Conservation (phyloP, 129 eudicot species). For the Erigeron canadensis region DNA sequence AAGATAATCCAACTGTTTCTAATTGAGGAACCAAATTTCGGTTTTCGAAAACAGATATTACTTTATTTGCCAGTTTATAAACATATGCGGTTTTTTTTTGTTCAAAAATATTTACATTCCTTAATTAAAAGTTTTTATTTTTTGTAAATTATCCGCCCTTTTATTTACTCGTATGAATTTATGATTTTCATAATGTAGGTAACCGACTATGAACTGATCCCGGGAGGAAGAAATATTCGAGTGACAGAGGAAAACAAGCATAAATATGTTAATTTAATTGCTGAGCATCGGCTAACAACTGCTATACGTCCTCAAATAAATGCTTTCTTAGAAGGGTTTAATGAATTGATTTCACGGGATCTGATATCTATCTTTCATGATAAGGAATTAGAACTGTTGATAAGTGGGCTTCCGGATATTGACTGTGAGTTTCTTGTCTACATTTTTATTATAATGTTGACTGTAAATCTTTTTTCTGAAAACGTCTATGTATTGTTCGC, state of each 20-base stretch:
- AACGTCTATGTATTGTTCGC: not conserved
- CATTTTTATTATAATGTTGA: not conserved
- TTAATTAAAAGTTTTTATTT: too few species aligned
- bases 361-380: constrained; percentile 88
- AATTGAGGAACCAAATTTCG: too few species aligned
- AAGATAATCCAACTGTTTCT: too few species aligned
- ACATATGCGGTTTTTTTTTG: too few species aligned
- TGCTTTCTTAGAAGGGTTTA: constrained; percentile 93
- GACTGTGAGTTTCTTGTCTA: constrained; percentile 60
- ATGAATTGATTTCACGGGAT: constrained; percentile 72
- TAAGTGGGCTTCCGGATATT: constrained; percentile 96
- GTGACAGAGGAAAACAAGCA: constrained; percentile 98
- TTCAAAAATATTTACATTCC: too few species aligned
- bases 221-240: constrained; percentile 93
- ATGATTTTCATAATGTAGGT: constrained; percentile 50
- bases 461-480: not conserved
- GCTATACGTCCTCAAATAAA: constrained; percentile 99
- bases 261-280: constrained; percentile 91
- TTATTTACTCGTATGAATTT: not conserved
- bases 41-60: too few species aligned
- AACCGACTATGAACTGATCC: constrained; percentile 89
- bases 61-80: too few species aligned
- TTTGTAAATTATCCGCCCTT: too few species aligned
- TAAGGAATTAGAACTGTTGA: constrained; percentile 87
- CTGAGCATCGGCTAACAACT: constrained; percentile 92